These are phyloP conservation scores for Lecanoromycetidae sp. DNA, from an alignment of 2,329 filamentous ascomycete genomes.

Conservation along the genomic window DNA sequence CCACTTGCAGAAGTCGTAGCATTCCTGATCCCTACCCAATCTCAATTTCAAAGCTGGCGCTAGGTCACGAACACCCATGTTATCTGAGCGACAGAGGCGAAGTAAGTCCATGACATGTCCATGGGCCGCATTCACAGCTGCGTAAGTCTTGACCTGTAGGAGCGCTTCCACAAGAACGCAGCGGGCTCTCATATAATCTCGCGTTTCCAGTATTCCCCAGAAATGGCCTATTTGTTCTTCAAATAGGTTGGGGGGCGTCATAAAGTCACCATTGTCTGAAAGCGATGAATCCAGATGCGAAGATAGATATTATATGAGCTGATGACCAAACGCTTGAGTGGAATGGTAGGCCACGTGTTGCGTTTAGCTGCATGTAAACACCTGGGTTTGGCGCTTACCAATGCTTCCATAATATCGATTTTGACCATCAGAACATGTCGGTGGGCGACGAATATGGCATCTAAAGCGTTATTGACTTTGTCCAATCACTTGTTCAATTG, in stretches of 20 bases:
- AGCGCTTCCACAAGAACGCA: constrained; percentile 27
- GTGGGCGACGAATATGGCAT: too few species aligned
- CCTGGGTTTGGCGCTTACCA: too few species aligned
- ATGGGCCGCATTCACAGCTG: constrained; percentile 29
- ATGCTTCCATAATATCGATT: too few species aligned
- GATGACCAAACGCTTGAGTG: too few species aligned
- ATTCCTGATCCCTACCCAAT: constrained; percentile 39
- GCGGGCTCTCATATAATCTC: constrained; percentile 35
- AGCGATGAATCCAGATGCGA: constrained; percentile 25
- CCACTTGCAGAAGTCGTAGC: constrained; percentile 41
- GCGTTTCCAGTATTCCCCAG: constrained; percentile 32
- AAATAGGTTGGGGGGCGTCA: constrained; percentile 28
- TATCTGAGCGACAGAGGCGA: constrained; percentile 34
- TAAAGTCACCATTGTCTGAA: constrained; percentile 20
- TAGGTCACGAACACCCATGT: constrained; percentile 32
- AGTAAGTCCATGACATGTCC: constrained; percentile 35
- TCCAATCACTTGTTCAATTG: too few species aligned
- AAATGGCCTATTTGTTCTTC: constrained; percentile 32
- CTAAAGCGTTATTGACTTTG: too few species aligned
- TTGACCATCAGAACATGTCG: too few species aligned
- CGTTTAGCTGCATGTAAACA: too few species aligned
- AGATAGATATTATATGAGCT: too few species aligned
- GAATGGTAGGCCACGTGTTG: too few species aligned
- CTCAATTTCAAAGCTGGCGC: constrained; percentile 35
- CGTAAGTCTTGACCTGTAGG: constrained; percentile 23